Base-by-base conservation (phyloP, 352 stramenopile species). In the Globisporangium nodosum region DNA sequence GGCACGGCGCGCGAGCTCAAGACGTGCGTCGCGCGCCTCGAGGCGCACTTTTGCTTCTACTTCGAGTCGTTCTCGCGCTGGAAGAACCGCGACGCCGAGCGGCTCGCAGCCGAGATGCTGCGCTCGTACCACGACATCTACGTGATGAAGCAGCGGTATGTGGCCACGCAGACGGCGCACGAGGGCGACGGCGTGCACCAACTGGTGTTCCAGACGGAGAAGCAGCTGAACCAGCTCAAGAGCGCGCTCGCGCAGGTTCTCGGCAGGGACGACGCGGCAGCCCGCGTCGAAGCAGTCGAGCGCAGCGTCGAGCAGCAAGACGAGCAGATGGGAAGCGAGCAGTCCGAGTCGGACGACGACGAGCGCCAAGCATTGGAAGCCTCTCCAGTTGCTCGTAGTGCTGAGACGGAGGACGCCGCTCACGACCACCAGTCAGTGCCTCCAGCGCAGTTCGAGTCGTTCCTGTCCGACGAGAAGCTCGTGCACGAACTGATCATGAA, bases 401-500 rank as follows among this genome's bases (percentile, higher is more conserved):
- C 0, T 52, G 35, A 12, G 51, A 42, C 2, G 3, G 35, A 56
- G 11, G 37, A 12, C 33, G 8, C 13, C 12, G 12, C 4, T 30
- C 13, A 6, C n/a, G 1, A 40, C 5, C 20, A 20, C 45, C 42
- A 54, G 6, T 7, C 39, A 12, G 6, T 48, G 5, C 74, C 68
- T 8, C 51, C 63, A 33, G 56, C 56, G 1, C 70, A 84, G 30
- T 68, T 83, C 20, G 58, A 70, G 47, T 55, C 71, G 27, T 66
- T 92, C 12, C 57, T 92, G n/a, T 66, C 66, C 0, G 80, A 92
- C 45, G 66, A 79, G 35, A 71, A 73, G 42, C 56, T 92, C 0
- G 76, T 89, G 12, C 82, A 92, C 35, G 80, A 92, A 27, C 54
- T 92, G 30, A 88, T 90, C 60, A 45, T 90, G 54, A 87, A 92